These are phyloP conservation scores for Cadophora sp. DNA, from an alignment of 2,329 filamentous ascomycete genomes.

Conservation along the genomic window DNA sequence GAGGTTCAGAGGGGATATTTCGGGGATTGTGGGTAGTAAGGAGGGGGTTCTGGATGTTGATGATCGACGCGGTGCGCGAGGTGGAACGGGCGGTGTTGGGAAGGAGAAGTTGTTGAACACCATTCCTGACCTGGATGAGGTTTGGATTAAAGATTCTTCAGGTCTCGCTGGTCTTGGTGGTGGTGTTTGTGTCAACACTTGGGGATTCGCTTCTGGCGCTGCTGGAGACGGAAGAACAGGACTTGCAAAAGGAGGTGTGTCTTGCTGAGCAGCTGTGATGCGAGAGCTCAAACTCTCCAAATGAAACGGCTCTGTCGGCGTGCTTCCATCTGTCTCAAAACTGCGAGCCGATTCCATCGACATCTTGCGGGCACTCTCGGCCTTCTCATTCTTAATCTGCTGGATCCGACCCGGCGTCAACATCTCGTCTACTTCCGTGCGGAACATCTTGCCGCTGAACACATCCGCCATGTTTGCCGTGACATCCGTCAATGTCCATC, in stretches of 20 bases:
- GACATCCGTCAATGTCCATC: slow-evolving; percentile 62
- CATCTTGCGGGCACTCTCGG: slow-evolving; percentile 32
- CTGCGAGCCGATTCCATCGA: slow-evolving; percentile 33
- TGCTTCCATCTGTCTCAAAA: slow-evolving; percentile 46
- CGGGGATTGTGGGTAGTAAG: slow-evolving; percentile 52
- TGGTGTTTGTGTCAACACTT: neutral
- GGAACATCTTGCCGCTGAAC: slow-evolving; percentile 61
- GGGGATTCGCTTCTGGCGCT: slow-evolving; percentile 14
- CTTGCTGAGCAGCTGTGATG: slow-evolving; percentile 47
- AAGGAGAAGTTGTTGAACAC: slow-evolving; percentile 40
- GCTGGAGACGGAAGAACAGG: slow-evolving; percentile 35
- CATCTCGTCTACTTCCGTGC: slow-evolving; percentile 65
- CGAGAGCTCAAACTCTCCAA: slow-evolving; percentile 55
- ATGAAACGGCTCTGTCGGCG: slow-evolving; percentile 57
- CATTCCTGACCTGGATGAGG: slow-evolving; percentile 14
- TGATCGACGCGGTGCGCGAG: slow-evolving; percentile 36
- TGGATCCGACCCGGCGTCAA: slow-evolving; percentile 60
- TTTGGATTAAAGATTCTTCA: neutral
- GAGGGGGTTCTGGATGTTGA: slow-evolving; percentile 33
- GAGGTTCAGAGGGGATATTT: slow-evolving; percentile 43
- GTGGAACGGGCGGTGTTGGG: slow-evolving; percentile 42
- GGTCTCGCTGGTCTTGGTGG: neutral
- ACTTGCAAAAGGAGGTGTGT: slow-evolving; percentile 1
- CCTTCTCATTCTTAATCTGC: slow-evolving; percentile 38
- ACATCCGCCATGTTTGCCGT: slow-evolving; percentile 64